Conservation (phyloP, 148 eudicot genomes). For the Rhododendron ferrugineum region DNA sequence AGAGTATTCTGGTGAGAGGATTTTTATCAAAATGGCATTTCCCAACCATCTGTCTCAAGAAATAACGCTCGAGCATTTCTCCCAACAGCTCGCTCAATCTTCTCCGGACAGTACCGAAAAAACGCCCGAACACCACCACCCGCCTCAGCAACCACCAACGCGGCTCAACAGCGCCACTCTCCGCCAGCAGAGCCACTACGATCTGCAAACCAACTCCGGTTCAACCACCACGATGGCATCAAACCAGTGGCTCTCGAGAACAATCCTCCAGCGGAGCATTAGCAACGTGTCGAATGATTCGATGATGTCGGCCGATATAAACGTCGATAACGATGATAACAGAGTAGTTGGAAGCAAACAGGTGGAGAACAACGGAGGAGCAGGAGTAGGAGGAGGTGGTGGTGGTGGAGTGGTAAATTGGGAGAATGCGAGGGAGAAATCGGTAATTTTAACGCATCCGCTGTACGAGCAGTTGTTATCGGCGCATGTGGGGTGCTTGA, state of each 20-base stretch:
- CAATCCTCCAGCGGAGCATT: conserved; percentile 4
- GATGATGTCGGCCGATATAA: conserved; percentile 14
- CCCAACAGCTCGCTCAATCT: conserved; percentile 15
- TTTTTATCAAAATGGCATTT: conserved; percentile 24
- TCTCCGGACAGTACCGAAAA: neutral
- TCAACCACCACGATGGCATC: no score
- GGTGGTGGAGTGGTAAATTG: conserved; percentile 20
- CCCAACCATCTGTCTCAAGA: conserved; percentile 30
- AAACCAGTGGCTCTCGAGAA: conserved; percentile 29
- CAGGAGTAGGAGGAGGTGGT: conserved; percentile 2
- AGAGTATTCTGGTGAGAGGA: neutral
- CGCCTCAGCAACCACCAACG: neutral
- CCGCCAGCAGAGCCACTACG: neutral
- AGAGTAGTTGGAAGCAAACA: neutral
- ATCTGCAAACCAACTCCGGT: no score
- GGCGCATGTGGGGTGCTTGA: conserved; percentile 77
- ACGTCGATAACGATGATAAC: neutral
- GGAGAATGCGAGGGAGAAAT: conserved; percentile 49
- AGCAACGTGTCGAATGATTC: conserved; percentile 18
- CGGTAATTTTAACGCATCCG: conserved; percentile 59
- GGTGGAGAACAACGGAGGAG: conserved; percentile 18
- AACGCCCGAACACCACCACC: conserved; percentile 11
- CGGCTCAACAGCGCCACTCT: conserved; percentile 27
- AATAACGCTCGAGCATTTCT: conserved; percentile 32
- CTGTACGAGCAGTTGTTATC: conserved; percentile 72